A percentile compares a stretch with the other conserved stretches of the same genome.
Evolutionary conservation across 192 early-diverging fungal species (phyloP).

Genomic region (Ambispora gerdemannii): DNA sequence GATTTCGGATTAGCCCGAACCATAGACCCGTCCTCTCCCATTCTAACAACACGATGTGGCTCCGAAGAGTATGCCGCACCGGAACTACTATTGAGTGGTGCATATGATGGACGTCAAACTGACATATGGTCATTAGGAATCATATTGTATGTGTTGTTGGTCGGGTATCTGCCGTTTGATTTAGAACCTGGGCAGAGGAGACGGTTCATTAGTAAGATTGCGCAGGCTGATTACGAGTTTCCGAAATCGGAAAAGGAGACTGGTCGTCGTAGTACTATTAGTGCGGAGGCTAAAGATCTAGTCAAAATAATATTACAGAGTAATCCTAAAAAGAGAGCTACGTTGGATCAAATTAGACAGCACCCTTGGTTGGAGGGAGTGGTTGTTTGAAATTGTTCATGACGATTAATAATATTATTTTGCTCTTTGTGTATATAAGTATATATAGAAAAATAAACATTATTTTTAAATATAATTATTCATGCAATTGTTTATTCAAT

Average conservation of each 20-base stretch:
- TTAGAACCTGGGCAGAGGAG: constrained; percentile 53
- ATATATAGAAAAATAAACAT: too few relatives aligned
- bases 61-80: constrained; percentile 77
- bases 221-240: constrained; percentile 58
- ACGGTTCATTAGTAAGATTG: constrained; percentile 61
- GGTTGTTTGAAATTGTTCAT: neutral
- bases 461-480: too few relatives aligned
- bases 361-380: constrained; percentile 48
- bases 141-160: constrained; percentile 71
- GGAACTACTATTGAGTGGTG: constrained; percentile 59
- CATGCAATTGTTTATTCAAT: too few relatives aligned
- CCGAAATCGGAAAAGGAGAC: constrained; percentile 33
- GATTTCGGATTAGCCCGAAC: constrained; percentile 62
- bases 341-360: constrained; percentile 36
- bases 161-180: constrained; percentile 74
- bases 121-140: constrained; percentile 84
- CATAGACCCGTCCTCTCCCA: constrained; percentile 42
- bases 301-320: constrained; percentile 45
- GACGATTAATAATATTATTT: too few relatives aligned
- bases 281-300: constrained; percentile 50
- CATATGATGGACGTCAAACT: constrained; percentile 65
- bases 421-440: too few relatives aligned
- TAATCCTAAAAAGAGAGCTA: constrained; percentile 45
- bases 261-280: constrained; percentile 8
- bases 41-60: constrained; percentile 62